Evolutionary conservation across 2,329 filamentous ascomycete species (phyloP).

Genomic region (Pestalotiopsis sp.): DNA sequence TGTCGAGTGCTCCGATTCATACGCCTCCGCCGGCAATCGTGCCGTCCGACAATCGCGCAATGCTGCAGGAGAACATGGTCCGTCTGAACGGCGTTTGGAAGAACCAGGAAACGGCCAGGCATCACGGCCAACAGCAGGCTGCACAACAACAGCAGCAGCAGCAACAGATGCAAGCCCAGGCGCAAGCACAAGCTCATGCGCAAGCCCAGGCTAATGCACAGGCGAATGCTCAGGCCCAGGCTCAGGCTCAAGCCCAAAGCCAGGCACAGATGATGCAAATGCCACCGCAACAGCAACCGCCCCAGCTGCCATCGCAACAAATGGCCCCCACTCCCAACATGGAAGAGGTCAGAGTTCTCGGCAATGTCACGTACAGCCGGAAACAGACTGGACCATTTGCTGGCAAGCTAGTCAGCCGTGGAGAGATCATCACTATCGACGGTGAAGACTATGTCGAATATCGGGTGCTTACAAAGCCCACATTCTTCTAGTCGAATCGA

Average conservation of each 20-base stretch:
- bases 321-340: slow-evolving; percentile 36
- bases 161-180: background rate
- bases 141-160: slow-evolving; percentile 14
- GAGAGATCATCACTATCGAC: slow-evolving; percentile 63
- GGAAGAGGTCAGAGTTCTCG: slow-evolving; percentile 57
- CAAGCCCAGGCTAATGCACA: background rate
- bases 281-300: slow-evolving; percentile 20
- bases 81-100: slow-evolving; percentile 58
- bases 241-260: slow-evolving; percentile 16
- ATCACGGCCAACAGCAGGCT: slow-evolving; percentile 10
- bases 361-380: slow-evolving; percentile 62
- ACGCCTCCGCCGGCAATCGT: slow-evolving; percentile 8
- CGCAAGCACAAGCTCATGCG: background rate
- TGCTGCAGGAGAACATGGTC: slow-evolving; percentile 51
- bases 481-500: slow-evolving; percentile 48
- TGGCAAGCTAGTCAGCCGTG: slow-evolving; percentile 63
- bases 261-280: slow-evolving; percentile 13
- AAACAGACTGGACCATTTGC: slow-evolving; percentile 61
- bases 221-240: background rate
- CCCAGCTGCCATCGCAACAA: slow-evolving; percentile 8
- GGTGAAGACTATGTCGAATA: slow-evolving; percentile 69
- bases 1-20: slow-evolving; percentile 11
- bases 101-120: slow-evolving; percentile 49
- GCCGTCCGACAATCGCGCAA: slow-evolving; percentile 26
- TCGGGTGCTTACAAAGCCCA: slow-evolving; percentile 62